Conservation (phyloP, 2,329 filamentous ascomycete species). For the Ramularia collo-cygni region DNA sequence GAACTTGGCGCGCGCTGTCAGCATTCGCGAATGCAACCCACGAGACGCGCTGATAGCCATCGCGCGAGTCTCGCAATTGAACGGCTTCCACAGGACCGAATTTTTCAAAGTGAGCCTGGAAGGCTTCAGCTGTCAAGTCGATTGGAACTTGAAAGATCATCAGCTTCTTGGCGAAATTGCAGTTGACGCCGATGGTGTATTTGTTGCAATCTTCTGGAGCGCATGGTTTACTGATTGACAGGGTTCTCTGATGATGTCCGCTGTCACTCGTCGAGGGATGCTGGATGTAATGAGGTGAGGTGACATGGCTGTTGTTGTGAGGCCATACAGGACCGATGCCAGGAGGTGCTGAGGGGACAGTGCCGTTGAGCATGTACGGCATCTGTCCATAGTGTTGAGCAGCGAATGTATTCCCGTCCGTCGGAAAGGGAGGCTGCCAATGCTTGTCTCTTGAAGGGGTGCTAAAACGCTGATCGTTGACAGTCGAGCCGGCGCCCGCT, state of each 20-base stretch:
- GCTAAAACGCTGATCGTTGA: no score
- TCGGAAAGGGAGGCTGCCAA: not conserved
- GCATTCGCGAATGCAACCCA: not conserved
- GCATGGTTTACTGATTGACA: not conserved
- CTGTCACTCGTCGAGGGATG: not conserved
- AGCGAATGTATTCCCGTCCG: not conserved
- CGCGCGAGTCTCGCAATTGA: slow-evolving; percentile 1
- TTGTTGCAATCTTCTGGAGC: slow-evolving; percentile 7
- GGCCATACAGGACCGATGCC: not conserved
- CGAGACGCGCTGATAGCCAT: not conserved
- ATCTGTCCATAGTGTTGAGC: no score
- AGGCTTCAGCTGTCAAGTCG: not conserved
- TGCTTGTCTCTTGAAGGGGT: no score
- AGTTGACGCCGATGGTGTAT: slow-evolving; percentile 11
- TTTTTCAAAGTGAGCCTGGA: slow-evolving; percentile 8
- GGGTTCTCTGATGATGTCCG: not conserved
- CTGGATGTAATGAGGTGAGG: not conserved
- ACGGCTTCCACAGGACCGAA: slow-evolving; percentile 10
- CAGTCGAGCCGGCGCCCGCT: not conserved
- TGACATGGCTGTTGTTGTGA: not conserved
- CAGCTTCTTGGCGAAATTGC: slow-evolving; percentile 14
- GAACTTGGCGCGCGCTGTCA: slow-evolving; percentile 3
- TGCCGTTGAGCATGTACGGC: no score
- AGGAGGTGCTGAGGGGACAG: no score
- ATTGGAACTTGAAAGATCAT: slow-evolving; percentile 11